These are phyloP conservation scores for Aplosporella prunicola DNA, from an alignment of 2,329 filamentous ascomycete species.

Conservation along the genomic window DNA sequence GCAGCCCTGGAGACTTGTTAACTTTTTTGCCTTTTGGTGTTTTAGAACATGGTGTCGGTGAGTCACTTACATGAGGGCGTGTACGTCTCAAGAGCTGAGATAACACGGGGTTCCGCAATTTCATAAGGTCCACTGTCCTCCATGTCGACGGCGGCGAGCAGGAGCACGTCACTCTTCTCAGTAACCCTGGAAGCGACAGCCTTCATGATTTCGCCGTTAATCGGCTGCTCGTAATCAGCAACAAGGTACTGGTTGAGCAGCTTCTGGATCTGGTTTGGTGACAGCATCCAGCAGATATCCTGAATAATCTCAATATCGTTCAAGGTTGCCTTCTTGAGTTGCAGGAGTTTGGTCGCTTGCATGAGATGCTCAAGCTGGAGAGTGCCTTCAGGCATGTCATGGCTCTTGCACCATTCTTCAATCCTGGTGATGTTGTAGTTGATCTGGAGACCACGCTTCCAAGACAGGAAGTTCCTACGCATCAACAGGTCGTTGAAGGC, in stretches of 20 bases:
- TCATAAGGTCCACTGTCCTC: constrained; percentile 97
- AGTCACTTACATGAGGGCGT: constrained; percentile 86
- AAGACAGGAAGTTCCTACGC: constrained; percentile 95
- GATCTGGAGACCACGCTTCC: constrained; percentile 98
- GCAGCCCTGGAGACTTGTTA: constrained; percentile 55
- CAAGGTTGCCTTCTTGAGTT: constrained; percentile 96
- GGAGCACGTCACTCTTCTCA: constrained; percentile 93
- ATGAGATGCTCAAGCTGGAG: constrained; percentile 96
- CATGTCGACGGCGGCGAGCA: constrained; percentile 94
- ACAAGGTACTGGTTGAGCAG: constrained; percentile 97
- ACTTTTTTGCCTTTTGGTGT: too few species aligned
- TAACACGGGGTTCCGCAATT: constrained; percentile 91
- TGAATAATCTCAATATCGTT: constrained; percentile 99
- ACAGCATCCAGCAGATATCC: constrained; percentile 99
- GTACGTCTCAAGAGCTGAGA: constrained; percentile 94
- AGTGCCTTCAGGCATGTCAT: constrained; percentile 98
- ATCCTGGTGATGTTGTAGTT: constrained; percentile 99
- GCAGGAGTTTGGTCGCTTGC: constrained; percentile 97
- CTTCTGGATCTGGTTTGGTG: constrained; percentile 98
- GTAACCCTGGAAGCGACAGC: constrained; percentile 93
- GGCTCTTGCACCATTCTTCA: constrained; percentile 99
- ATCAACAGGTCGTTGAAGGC: constrained; percentile 98
- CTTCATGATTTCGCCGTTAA: constrained; percentile 99
- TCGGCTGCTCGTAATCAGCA: constrained; percentile 97
- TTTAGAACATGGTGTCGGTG: background rate